phyloP scores from a whole-genome alignment of 305 asterid species.

The Fraxinus dipetala region DNA sequence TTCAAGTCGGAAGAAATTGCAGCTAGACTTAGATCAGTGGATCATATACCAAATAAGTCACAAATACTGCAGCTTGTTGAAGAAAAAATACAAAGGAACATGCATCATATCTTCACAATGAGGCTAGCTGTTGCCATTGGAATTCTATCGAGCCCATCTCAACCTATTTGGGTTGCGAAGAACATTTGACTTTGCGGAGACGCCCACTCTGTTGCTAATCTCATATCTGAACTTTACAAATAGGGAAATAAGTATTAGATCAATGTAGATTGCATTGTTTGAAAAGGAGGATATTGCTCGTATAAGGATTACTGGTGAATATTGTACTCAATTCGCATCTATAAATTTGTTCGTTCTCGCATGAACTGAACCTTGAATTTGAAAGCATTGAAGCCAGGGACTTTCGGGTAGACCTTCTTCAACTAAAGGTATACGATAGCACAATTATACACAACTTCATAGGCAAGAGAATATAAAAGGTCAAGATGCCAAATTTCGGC shows the following conservation, averaged over 20 bases:
- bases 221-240: conserved; percentile 42
- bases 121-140: conserved; percentile 48
- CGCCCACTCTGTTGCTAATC: conserved; percentile 49
- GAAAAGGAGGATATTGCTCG: conserved; percentile 41
- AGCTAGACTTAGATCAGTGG: conserved; percentile 35
- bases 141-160: conserved; percentile 44
- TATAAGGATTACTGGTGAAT: conserved; percentile 56
- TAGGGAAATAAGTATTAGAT: conserved; percentile 50
- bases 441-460: neutral
- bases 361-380: neutral
- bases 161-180: conserved; percentile 61
- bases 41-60: conserved; percentile 51
- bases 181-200: conserved; percentile 57
- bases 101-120: conserved; percentile 63
- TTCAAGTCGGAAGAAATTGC: conserved; percentile 59
- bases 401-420: neutral
- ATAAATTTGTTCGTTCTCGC: neutral
- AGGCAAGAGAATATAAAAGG: neutral
- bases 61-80: conserved; percentile 63
- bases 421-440: neutral
- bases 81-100: conserved; percentile 69
- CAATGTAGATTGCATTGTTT: conserved; percentile 54
- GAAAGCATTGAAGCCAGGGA: neutral
- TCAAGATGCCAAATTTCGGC: neutral
- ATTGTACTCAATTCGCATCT: neutral